Base-by-base conservation (phyloP, 495 filamentous ascomycete genomes). In the Aspergillus kassunensis region DNA sequence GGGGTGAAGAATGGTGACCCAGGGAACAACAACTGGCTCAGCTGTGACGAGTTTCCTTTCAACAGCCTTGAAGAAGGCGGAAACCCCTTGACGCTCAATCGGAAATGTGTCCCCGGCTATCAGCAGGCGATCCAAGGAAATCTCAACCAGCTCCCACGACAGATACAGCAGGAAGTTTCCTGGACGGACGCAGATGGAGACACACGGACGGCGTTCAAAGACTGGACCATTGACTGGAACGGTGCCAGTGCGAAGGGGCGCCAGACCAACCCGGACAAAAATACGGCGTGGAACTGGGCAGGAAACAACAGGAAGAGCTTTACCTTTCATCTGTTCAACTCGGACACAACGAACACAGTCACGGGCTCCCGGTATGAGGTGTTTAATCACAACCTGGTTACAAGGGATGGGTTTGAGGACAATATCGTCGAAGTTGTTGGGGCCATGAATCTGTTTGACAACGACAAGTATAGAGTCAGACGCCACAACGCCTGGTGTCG, bases 21-120 rank as follows among this genome's bases (percentile, higher is more conserved):
- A 6, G 39, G 37, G 30, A 51, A 51, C 24, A 10, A 43, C 6
- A 43, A 44, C 25, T 40, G 47, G 35, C 23, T 50, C 6, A 50
- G 27, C 27, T 51, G 49, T 19, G 49, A 51, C 49, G 49, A 51
- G 49, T 51, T 42, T 33, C 49, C 49, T 8, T 51, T 25, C 3
- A 35, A 31, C 25, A 31, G 20, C 0, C 2, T 34, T 25, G 49
- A 43, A 16, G 49, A 51, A 15, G 49, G 49, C 8, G 49, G 49
- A 3, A 30, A 29, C 9, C n/a, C 20, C 6, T 13, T 4, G 18
- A 23, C 30, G 7, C 30, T 15, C 20, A 48, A 27, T 12, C 2
- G 44, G 44, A 37, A 9, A 10, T 36, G 44, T 23, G 44, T 37
- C 25, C 44, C 44, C 2, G 44, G 44, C 1, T 48, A 48, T 13